A percentile compares a stretch with the other conserved stretches of the same genome.
Evolutionary conservation across 495 filamentous ascomycete species (phyloP).

Genomic region (Bacidia rubella): DNA sequence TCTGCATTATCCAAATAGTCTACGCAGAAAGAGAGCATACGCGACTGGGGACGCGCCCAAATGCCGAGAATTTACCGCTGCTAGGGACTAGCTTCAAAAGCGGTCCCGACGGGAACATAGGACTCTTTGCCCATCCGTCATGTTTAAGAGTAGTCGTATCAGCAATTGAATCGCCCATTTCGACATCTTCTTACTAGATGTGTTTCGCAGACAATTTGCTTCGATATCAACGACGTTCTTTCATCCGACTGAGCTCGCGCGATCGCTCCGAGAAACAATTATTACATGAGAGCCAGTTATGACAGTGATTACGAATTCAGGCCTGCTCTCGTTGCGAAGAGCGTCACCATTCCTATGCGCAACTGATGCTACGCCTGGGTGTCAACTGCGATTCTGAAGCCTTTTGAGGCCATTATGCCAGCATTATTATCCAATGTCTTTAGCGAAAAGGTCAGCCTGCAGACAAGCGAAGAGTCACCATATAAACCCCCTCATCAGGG

Average conservation of each 20-base stretch:
- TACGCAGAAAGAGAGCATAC: not conserved
- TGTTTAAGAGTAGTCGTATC: too few relatives aligned
- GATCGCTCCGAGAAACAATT: too few relatives aligned
- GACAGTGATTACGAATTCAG: not conserved
- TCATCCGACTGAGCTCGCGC: too few relatives aligned
- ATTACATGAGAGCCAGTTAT: not conserved
- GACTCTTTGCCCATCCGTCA: too few relatives aligned
- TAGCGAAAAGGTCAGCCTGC: slow-evolving; percentile 25
- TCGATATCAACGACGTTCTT: too few relatives aligned
- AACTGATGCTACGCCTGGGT: not conserved
- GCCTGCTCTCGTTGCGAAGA: not conserved
- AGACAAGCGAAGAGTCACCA: slow-evolving; percentile 14
- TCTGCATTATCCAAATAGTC: not conserved
- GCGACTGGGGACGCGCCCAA: not conserved
- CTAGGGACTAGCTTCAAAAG: not conserved
- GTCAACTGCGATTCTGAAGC: not conserved
- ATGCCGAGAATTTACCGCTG: not conserved
- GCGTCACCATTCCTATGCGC: not conserved
- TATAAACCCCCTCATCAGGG: slow-evolving; percentile 15
- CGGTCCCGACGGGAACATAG: too few relatives aligned
- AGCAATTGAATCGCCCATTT: too few relatives aligned
- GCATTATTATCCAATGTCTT: slow-evolving; percentile 41
- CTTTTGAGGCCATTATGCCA: slow-evolving; percentile 32
- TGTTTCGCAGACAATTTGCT: too few relatives aligned
- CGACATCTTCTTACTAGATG: too few relatives aligned